Conservation (phyloP, 2,329 filamentous ascomycete genomes). For the Aspergillus thermomutatus region DNA sequence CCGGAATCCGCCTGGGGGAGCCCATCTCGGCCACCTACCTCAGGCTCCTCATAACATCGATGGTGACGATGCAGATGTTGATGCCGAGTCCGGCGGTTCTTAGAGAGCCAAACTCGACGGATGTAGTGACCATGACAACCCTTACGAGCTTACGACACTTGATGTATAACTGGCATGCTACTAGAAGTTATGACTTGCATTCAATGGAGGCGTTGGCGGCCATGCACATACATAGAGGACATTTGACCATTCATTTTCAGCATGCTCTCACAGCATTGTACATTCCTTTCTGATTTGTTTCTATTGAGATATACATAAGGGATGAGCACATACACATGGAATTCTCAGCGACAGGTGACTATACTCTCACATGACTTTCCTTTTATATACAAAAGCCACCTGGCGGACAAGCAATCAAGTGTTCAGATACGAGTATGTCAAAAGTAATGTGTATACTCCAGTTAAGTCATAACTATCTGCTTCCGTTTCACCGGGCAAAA, state of each 20-base stretch:
- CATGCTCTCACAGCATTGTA: background rate
- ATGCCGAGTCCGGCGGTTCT: background rate
- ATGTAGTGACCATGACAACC: background rate
- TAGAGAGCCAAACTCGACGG: background rate
- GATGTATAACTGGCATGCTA: background rate
- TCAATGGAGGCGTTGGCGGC: background rate
- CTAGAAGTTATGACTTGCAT: background rate
- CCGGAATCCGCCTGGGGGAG: slow-evolving; percentile 27
- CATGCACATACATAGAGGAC: background rate
- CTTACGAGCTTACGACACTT: background rate
- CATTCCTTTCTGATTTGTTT: background rate
- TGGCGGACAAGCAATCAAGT: background rate
- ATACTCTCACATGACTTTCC: background rate
- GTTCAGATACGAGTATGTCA: background rate
- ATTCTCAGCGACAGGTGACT: background rate
- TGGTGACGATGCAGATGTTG: slow-evolving; percentile 17
- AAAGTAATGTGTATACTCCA: background rate
- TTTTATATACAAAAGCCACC: background rate
- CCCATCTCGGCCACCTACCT: slow-evolving; percentile 11
- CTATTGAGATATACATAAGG: background rate
- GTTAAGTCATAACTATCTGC: background rate
- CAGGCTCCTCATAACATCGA: slow-evolving; percentile 7
- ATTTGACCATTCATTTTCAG: background rate
- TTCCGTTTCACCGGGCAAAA: background rate
- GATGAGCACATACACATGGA: background rate